A percentile compares a stretch with the other conserved stretches of the same genome.
phyloP scores from a whole-genome alignment of 805 yeast species.

The Saturnispora sekii region DNA sequence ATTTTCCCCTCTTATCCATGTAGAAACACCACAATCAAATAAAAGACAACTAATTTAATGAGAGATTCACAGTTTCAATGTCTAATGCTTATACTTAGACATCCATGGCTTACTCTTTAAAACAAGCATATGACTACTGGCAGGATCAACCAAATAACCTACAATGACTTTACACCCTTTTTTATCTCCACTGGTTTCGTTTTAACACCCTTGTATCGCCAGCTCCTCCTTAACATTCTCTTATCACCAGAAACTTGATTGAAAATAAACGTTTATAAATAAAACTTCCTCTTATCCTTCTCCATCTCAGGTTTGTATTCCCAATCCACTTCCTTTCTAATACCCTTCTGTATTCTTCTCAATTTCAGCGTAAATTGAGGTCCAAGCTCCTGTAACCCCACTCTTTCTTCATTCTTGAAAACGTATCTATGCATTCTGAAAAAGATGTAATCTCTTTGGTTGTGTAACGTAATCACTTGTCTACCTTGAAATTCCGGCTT shows the following conservation, averaged over 20 bases:
- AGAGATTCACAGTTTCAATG: no score
- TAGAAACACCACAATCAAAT: no score
- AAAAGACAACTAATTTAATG: no score
- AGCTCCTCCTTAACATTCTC: no score
- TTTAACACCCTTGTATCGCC: background rate
- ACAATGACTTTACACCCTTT: no score
- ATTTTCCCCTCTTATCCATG: no score
- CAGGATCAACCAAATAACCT: no score
- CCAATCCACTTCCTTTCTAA: constrained; percentile 90
- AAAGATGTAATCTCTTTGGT: constrained; percentile 91
- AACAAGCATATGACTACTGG: no score
- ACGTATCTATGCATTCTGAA: constrained; percentile 92
- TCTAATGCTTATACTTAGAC: no score
- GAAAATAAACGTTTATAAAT: constrained; percentile 38
- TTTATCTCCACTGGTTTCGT: no score
- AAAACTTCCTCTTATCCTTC: constrained; percentile 87
- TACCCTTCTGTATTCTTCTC: constrained; percentile 84
- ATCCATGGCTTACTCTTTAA: no score
- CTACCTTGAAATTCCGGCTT: constrained; percentile 91
- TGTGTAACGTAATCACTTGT: constrained; percentile 91
- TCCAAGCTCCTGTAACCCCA: constrained; percentile 92
- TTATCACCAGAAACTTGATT: background rate
- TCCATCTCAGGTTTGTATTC: constrained; percentile 96
- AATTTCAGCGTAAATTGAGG: constrained; percentile 91
- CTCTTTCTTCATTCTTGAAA: constrained; percentile 81